Evolutionary conservation across 352 stramenopile genomes (phyloP).

Genomic region (Phytophthora agathidicida): DNA sequence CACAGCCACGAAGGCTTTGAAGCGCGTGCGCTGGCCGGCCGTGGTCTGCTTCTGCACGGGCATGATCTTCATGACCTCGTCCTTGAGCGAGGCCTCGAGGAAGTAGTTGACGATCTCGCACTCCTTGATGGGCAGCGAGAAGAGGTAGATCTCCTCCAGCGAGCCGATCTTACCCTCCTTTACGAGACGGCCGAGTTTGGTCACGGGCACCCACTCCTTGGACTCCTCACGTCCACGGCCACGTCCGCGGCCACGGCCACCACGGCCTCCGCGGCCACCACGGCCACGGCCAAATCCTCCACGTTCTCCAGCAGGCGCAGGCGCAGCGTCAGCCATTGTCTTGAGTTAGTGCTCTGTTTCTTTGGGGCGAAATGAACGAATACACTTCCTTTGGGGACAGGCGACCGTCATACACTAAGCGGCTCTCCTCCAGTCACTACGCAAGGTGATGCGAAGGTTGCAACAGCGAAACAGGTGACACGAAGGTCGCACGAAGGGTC

Average conservation of each 20-base stretch:
- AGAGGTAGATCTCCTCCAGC: constrained; percentile 99
- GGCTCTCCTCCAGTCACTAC: constrained; percentile 46
- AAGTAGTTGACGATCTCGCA: constrained; percentile 99
- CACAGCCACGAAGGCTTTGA: constrained; percentile 99
- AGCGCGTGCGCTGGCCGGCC: constrained; percentile 99
- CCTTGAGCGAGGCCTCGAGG: constrained; percentile 97
- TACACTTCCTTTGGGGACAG: constrained; percentile 18
- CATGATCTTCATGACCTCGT: constrained; percentile 99
- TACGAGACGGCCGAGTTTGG: constrained; percentile 99
- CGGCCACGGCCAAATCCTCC: constrained; percentile 94
- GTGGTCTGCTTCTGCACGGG: constrained; percentile 99
- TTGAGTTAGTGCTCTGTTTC: constrained; percentile 44
- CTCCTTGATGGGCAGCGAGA: constrained; percentile 99
- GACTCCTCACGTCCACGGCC: constrained; percentile 89
- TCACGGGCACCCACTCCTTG: constrained; percentile 99
- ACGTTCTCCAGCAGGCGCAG: constrained; percentile 84
- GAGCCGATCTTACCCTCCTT: constrained; percentile 99
- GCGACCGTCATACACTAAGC: neutral
- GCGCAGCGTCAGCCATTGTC: constrained; percentile 77
- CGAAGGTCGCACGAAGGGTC: neutral
- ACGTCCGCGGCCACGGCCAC: constrained; percentile 84
- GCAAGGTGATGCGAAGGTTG: constrained; percentile 41
- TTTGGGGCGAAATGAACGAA: constrained; percentile 90
- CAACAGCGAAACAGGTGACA: neutral
- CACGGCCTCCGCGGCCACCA: constrained; percentile 82